A percentile compares a stretch with the other conserved stretches of the same genome.
Evolutionary conservation across 441 rosid species (phyloP).

Genomic region (Biscutella laevigata): DNA sequence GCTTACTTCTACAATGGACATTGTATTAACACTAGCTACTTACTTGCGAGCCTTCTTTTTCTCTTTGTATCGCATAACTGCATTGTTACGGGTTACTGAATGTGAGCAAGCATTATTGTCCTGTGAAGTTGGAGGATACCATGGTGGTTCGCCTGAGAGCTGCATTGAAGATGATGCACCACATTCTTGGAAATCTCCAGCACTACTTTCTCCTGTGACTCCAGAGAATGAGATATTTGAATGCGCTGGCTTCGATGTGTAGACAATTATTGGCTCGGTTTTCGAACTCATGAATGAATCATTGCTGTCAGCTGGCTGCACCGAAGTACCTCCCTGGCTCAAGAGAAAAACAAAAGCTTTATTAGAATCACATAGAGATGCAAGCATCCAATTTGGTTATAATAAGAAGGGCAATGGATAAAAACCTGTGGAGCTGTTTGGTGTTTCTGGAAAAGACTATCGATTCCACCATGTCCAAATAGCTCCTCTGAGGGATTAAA

Average conservation of each 20-base stretch:
- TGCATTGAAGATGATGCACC: conserved; percentile 67
- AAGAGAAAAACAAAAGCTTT: not conserved
- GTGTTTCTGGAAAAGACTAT: conserved; percentile 67
- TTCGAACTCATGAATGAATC: conserved; percentile 53
- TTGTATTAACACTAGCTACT: too few species aligned
- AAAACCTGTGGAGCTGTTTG: conserved; percentile 28
- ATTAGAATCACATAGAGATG: not conserved
- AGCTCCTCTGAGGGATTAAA: conserved; percentile 75
- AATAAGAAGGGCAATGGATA: not conserved
- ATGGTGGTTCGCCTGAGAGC: conserved; percentile 84
- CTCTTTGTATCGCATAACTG: conserved; percentile 95
- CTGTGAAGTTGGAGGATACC: conserved; percentile 71
- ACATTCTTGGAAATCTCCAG: conserved; percentile 86
- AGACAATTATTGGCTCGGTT: conserved; percentile 78
- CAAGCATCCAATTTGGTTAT: not conserved
- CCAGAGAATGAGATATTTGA: conserved; percentile 90
- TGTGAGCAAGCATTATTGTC: conserved; percentile 32
- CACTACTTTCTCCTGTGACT: conserved; percentile 70
- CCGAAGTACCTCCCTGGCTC: conserved; percentile 34
- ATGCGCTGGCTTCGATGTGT: conserved; percentile 42
- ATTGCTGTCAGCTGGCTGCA: conserved; percentile 70
- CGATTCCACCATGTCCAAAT: conserved; percentile 78
- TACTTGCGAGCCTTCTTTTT: conserved; percentile 93
- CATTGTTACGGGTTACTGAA: conserved; percentile 63
- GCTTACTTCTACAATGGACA: too few species aligned